phyloP scores from a whole-genome alignment of 1,284 basidiomycete species.

The Coniophora puteana region DNA sequence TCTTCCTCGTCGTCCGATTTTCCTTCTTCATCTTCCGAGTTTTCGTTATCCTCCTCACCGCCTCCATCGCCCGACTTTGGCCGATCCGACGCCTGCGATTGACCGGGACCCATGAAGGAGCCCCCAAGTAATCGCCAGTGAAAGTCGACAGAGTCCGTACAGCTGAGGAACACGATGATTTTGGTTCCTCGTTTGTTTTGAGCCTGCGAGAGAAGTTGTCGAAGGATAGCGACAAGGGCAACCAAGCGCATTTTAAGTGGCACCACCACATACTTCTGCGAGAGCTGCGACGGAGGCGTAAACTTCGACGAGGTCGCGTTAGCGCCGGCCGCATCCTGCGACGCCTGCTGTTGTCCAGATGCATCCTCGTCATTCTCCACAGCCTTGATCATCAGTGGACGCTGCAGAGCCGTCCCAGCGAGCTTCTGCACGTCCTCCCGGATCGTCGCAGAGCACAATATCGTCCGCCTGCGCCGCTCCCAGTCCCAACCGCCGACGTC shows the following conservation, averaged over 20 bases:
- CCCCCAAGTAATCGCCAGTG: slow-evolving; percentile 90
- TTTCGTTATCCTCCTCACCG: slow-evolving; percentile 26
- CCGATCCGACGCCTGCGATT: slow-evolving; percentile 17
- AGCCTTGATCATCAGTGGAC: slow-evolving; percentile 74
- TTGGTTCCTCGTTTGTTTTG: slow-evolving; percentile 50
- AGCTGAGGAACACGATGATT: slow-evolving; percentile 95
- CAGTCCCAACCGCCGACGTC: slow-evolving; percentile 89
- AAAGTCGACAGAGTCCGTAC: slow-evolving; percentile 97
- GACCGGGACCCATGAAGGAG: slow-evolving; percentile 59
- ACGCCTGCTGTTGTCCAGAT: no score
- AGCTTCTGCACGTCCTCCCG: slow-evolving; percentile 93
- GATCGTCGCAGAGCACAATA: slow-evolving; percentile 97
- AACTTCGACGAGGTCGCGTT: slow-evolving; percentile 55
- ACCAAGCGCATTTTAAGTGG: slow-evolving; percentile 94
- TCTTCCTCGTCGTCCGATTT: slow-evolving; percentile 30
- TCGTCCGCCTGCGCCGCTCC: slow-evolving; percentile 70
- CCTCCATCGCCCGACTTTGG: slow-evolving; percentile 25
- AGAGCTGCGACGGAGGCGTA: slow-evolving; percentile 90
- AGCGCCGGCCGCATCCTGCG: slow-evolving; percentile 12
- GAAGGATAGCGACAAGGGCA: slow-evolving; percentile 81
- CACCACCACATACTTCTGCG: slow-evolving; percentile 91
- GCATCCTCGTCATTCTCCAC: slow-evolving; percentile 31
- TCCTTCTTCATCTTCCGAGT: slow-evolving; percentile 19
- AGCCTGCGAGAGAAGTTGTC: slow-evolving; percentile 66
- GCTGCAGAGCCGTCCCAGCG: slow-evolving; percentile 75